Percentiles rank a stretch among this genome's conserved stretches.
Conservation (phyloP, 371 early-diverging fungal genomes). For the Mortierella sp. region DNA sequence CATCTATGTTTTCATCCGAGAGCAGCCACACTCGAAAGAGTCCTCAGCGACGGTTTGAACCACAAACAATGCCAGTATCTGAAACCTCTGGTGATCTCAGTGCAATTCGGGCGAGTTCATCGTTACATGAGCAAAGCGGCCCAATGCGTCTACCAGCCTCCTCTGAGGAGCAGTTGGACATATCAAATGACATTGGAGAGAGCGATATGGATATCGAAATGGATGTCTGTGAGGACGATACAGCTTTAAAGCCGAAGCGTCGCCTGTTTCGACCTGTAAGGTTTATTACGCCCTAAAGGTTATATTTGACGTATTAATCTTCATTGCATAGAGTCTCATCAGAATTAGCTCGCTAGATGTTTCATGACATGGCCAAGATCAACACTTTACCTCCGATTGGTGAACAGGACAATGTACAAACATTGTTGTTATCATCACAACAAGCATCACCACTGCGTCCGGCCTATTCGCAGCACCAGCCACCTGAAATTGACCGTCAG, state of each 20-base stretch:
- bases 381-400: constrained; percentile 5
- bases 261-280: background rate
- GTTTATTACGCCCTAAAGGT: background rate
- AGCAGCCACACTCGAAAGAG: background rate
- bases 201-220: background rate
- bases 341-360: background rate
- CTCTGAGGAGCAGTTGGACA: background rate
- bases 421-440: background rate
- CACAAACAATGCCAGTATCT: background rate
- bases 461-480: background rate
- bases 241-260: background rate
- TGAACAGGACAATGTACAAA: background rate
- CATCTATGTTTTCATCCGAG: background rate
- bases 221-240: background rate
- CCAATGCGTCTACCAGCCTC: background rate
- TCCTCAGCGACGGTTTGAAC: background rate
- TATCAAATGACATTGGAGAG: background rate
- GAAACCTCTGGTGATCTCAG: background rate
- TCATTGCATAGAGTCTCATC: no score
- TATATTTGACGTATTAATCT: no score
- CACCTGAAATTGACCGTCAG: background rate
- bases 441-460: background rate
- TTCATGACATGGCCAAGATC: background rate
- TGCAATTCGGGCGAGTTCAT: background rate
- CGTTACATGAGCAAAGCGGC: background rate